Conservation (phyloP, 305 asterid species). For the Fraxinus sp. region DNA sequence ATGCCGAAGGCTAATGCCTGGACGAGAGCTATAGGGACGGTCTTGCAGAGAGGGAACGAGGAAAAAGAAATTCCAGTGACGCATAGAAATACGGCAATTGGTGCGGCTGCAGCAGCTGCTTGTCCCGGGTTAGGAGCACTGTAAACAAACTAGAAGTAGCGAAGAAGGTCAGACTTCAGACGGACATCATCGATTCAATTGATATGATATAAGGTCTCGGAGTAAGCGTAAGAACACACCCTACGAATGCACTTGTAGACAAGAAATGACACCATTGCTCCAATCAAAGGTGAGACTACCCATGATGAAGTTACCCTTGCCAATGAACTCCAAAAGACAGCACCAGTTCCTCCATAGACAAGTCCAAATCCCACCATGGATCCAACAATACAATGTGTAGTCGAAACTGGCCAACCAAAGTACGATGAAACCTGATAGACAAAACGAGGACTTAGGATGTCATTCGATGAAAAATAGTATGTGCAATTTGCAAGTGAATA, state of each 20-base stretch:
- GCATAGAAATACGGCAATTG: slow-evolving; percentile 77
- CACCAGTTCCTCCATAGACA: slow-evolving; percentile 80
- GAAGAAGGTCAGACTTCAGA: slow-evolving; percentile 37
- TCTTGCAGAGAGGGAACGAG: slow-evolving; percentile 75
- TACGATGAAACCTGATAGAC: slow-evolving; percentile 76
- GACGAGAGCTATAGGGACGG: slow-evolving; percentile 39
- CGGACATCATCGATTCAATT: neutral
- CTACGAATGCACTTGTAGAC: slow-evolving; percentile 89
- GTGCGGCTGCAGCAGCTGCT: slow-evolving; percentile 93
- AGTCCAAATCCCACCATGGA: slow-evolving; percentile 97
- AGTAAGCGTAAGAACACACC: slow-evolving; percentile 41
- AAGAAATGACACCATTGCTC: slow-evolving; percentile 76
- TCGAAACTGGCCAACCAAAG: slow-evolving; percentile 95
- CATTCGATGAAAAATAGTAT: neutral
- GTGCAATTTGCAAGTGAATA: neutral
- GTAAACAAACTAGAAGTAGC: slow-evolving; percentile 76
- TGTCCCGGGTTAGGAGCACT: slow-evolving; percentile 92
- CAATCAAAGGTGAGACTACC: slow-evolving; percentile 82
- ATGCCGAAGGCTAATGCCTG: slow-evolving; percentile 73
- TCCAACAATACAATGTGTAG: slow-evolving; percentile 93
- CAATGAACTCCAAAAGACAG: slow-evolving; percentile 91
- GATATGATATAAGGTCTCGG: neutral
- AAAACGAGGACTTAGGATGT: neutral
- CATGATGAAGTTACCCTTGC: slow-evolving; percentile 88
- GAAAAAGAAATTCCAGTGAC: slow-evolving; percentile 72